These are phyloP conservation scores for Adansonia grandidieri DNA, from an alignment of 441 rosid species.

Conservation along the genomic window DNA sequence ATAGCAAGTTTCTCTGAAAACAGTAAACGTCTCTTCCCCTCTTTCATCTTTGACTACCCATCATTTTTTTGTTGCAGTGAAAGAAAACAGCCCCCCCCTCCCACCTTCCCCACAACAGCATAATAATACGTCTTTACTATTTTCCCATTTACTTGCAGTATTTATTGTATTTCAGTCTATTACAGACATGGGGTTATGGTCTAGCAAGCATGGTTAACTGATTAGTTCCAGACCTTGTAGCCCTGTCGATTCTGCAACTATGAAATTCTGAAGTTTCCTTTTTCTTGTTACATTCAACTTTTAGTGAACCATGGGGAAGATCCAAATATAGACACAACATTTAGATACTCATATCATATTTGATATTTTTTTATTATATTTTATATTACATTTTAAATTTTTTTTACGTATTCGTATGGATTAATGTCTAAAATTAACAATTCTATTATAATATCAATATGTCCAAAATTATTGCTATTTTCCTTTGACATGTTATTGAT, in stretches of 20 bases:
- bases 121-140: background rate
- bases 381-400: too few species aligned
- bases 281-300: slow-evolving; percentile 6
- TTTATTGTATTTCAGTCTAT: slow-evolving; percentile 1
- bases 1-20: background rate
- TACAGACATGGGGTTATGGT: background rate
- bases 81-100: background rate
- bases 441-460: too few species aligned
- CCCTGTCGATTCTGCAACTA: background rate
- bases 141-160: background rate
- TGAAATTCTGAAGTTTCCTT: background rate
- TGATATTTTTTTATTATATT: too few species aligned
- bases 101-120: background rate
- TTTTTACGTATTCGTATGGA: too few species aligned
- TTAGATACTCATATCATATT: background rate
- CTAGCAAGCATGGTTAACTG: background rate
- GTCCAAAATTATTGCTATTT: background rate
- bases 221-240: background rate
- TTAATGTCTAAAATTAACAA: too few species aligned
- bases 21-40: background rate
- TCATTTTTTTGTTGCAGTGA: background rate
- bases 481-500: background rate
- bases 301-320: background rate
- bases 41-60: background rate
- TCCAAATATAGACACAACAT: background rate